These are phyloP conservation scores for Carex parvula DNA, from an alignment of 176 grass and related monocot genomes.

Conservation along the genomic window DNA sequence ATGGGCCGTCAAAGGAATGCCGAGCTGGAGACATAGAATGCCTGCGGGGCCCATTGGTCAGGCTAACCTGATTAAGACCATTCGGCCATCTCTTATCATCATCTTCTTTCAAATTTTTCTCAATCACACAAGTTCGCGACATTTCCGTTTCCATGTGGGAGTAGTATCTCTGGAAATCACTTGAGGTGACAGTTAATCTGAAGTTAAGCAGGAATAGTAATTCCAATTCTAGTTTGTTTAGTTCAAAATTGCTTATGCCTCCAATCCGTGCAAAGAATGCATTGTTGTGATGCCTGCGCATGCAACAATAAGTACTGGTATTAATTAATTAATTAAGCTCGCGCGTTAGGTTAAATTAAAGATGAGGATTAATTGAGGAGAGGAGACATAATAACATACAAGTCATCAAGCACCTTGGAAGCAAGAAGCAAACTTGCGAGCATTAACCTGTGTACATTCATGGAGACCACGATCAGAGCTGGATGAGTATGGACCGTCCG, in stretches of 20 bases:
- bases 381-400: conserved; percentile 35
- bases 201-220: conserved; percentile 73
- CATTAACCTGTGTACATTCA: conserved; percentile 74
- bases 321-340: too few relatives aligned
- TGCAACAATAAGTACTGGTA: not conserved
- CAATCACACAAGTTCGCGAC: conserved; percentile 2
- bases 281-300: conserved; percentile 86
- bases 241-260: conserved; percentile 82
- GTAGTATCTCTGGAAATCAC: conserved; percentile 49
- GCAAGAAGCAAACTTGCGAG: conserved; percentile 76
- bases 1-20: conserved; percentile 17
- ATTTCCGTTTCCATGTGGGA: conserved; percentile 56
- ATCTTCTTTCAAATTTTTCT: not conserved
- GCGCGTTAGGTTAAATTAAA: not conserved
- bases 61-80: conserved; percentile 12
- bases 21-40: conserved; percentile 30
- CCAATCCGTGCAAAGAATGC: conserved; percentile 92
- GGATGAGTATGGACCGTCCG: conserved; percentile 52
- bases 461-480: conserved; percentile 46
- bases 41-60: not conserved
- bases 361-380: not conserved
- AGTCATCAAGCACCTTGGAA: conserved; percentile 89
- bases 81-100: not conserved
- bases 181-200: conserved; percentile 42
- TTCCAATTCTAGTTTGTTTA: conserved; percentile 86